Evolutionary conservation across 2,329 filamentous ascomycete species (phyloP).

Genomic region (Hysterium pulicare): DNA sequence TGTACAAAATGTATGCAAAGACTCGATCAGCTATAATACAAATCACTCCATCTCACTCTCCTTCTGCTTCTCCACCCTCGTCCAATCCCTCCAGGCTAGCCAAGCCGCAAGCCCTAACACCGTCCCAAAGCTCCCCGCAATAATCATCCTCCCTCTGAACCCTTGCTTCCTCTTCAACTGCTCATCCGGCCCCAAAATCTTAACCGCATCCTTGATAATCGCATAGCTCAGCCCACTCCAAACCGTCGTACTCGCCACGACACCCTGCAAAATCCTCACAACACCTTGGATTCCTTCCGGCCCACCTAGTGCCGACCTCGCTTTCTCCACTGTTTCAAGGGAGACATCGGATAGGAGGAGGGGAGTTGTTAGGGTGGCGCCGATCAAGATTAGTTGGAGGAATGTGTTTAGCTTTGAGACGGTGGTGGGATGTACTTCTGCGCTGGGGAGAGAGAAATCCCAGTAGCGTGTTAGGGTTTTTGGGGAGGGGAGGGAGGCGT

Average conservation of each 20-base stretch:
- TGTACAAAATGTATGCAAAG: neutral
- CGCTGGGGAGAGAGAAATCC: slow-evolving; percentile 91
- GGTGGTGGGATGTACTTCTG: slow-evolving; percentile 77
- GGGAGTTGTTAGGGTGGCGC: slow-evolving; percentile 76
- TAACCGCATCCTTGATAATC: slow-evolving; percentile 86
- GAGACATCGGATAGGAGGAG: slow-evolving; percentile 57
- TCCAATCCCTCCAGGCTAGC: slow-evolving; percentile 23
- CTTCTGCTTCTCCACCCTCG: slow-evolving; percentile 10
- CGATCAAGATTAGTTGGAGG: slow-evolving; percentile 82
- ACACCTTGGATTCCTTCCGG: slow-evolving; percentile 32
- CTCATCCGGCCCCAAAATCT: slow-evolving; percentile 63
- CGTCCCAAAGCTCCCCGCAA: slow-evolving; percentile 45
- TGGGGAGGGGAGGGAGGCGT: slow-evolving; percentile 86
- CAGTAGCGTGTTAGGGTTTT: slow-evolving; percentile 93
- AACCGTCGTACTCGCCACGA: slow-evolving; percentile 83
- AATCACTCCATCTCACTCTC: slow-evolving; percentile 4
- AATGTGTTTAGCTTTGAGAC: slow-evolving; percentile 92
- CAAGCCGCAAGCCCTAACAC: slow-evolving; percentile 41
- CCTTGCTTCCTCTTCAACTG: slow-evolving; percentile 48
- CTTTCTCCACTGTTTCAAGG: slow-evolving; percentile 13
- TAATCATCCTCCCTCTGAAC: slow-evolving; percentile 45
- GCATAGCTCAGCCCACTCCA: slow-evolving; percentile 95
- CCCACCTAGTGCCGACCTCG: slow-evolving; percentile 26
- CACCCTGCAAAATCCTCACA: slow-evolving; percentile 56
- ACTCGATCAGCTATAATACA: neutral